Conservation (phyloP, 2,329 filamentous ascomycete species). For the Trichoderma semiorbis region DNA sequence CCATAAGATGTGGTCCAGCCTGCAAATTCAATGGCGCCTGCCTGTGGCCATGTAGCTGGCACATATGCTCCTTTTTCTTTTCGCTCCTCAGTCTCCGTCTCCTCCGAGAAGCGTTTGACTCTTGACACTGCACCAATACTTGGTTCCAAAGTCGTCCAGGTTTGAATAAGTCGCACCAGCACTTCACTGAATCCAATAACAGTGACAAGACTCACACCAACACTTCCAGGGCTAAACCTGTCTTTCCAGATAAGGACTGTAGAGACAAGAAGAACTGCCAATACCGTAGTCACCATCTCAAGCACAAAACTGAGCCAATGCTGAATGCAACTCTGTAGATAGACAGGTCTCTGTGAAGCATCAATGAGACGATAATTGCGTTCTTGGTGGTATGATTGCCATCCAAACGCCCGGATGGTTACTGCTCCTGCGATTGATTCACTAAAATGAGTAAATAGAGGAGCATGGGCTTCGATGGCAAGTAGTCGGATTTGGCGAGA, state of each 20-base stretch:
- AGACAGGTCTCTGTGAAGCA: conserved; percentile 28
- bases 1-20: conserved; percentile 30
- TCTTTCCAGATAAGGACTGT: conserved; percentile 37
- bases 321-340: conserved; percentile 47
- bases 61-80: conserved; percentile 9
- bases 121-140: conserved; percentile 35
- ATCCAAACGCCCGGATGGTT: conserved; percentile 20
- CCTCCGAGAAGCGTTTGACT: conserved; percentile 33
- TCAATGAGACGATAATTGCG: conserved; percentile 31
- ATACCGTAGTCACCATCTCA: conserved; percentile 42
- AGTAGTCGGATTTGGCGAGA: conserved; percentile 18
- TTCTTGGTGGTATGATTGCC: conserved; percentile 7
- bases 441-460: conserved; percentile 17
- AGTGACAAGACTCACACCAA: conserved; percentile 27
- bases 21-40: conserved; percentile 30
- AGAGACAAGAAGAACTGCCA: conserved; percentile 44
- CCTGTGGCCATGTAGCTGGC: conserved; percentile 30
- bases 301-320: conserved; percentile 47
- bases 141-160: conserved; percentile 32
- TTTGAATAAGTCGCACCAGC: conserved; percentile 31
- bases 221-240: conserved; percentile 28
- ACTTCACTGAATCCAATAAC: conserved; percentile 30
- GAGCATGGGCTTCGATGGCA: conserved; percentile 19
- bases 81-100: conserved; percentile 21
- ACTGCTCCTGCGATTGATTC: conserved; percentile 16